A percentile compares a stretch with the other conserved stretches of the same genome.
phyloP scores from a whole-genome alignment of 202 grass and related monocot species.

The Setaria italica region DNA sequence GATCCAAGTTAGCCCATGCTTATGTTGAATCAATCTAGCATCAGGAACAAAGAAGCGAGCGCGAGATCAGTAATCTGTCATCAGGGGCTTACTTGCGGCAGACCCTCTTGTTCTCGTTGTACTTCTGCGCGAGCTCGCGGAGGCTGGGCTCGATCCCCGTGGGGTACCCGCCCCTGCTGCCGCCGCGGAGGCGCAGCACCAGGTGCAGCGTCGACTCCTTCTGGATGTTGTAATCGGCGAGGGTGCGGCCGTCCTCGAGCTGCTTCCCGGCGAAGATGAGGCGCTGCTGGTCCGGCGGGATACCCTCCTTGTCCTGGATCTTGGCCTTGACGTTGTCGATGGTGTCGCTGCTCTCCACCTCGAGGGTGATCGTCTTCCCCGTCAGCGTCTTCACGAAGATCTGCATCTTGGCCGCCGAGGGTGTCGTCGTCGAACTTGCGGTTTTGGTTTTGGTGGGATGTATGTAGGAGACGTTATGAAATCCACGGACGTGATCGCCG shows the following conservation, averaged over 20 bases:
- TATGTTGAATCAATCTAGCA: no score
- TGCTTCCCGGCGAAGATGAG: slow-evolving; percentile 71
- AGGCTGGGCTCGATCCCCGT: neutral
- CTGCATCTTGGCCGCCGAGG: neutral
- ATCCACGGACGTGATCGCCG: neutral
- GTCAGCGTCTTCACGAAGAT: slow-evolving; percentile 28
- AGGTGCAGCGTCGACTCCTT: slow-evolving; percentile 76
- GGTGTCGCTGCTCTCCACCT: slow-evolving; percentile 32
- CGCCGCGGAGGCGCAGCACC: slow-evolving; percentile 60
- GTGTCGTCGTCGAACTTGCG: no score
- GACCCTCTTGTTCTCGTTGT: slow-evolving; percentile 26
- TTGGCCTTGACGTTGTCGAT: slow-evolving; percentile 15
- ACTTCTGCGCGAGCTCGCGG: slow-evolving; percentile 34
- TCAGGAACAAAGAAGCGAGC: neutral
- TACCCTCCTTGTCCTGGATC: slow-evolving; percentile 33
- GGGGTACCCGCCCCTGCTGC: slow-evolving; percentile 39
- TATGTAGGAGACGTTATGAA: neutral
- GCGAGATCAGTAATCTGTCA: neutral
- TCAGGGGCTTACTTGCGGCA: slow-evolving; percentile 12
- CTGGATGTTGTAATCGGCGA: slow-evolving; percentile 70
- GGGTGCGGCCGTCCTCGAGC: slow-evolving; percentile 57
- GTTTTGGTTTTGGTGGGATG: no score
- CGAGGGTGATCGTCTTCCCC: slow-evolving; percentile 13
- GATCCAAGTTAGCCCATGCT: neutral
- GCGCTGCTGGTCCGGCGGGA: slow-evolving; percentile 72